A percentile compares a stretch with the other conserved stretches of the same genome.
Evolutionary conservation across 2,329 filamentous ascomycete genomes (phyloP).

Genomic region (Monilinia aucupariae): DNA sequence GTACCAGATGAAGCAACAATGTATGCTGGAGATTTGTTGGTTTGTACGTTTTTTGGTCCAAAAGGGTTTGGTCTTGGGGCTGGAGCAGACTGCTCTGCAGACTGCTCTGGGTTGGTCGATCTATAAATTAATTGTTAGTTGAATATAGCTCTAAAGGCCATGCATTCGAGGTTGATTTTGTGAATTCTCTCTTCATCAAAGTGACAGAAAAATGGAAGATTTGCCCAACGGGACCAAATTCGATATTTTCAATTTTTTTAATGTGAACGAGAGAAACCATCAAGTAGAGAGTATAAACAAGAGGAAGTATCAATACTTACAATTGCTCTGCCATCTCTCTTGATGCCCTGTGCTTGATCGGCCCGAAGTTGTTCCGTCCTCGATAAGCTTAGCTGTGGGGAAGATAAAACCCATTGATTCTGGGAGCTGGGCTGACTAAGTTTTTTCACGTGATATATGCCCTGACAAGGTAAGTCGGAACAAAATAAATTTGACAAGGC

Average conservation of each 20-base stretch:
- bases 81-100: background rate
- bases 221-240: background rate
- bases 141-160: background rate
- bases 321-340: background rate
- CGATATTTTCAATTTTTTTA: background rate
- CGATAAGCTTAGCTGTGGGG: background rate
- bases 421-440: no score
- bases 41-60: background rate
- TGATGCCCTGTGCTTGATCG: background rate
- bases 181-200: background rate
- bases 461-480: background rate
- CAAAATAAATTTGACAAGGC: conserved; percentile 14
- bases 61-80: background rate
- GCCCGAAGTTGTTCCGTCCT: background rate
- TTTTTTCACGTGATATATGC: no score
- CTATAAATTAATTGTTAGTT: conserved; percentile 10
- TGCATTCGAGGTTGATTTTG: background rate
- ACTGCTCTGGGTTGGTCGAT: background rate
- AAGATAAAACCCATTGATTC: background rate
- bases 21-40: background rate
- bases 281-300: background rate
- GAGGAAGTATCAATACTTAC: background rate
- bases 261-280: background rate
- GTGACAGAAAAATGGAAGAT: background rate
- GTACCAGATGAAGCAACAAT: background rate